Evolutionary conservation across 495 filamentous ascomycete genomes (phyloP), one percentile per base, ranked within the genome.

Genomic region (Cetradonia linearis): DNA sequence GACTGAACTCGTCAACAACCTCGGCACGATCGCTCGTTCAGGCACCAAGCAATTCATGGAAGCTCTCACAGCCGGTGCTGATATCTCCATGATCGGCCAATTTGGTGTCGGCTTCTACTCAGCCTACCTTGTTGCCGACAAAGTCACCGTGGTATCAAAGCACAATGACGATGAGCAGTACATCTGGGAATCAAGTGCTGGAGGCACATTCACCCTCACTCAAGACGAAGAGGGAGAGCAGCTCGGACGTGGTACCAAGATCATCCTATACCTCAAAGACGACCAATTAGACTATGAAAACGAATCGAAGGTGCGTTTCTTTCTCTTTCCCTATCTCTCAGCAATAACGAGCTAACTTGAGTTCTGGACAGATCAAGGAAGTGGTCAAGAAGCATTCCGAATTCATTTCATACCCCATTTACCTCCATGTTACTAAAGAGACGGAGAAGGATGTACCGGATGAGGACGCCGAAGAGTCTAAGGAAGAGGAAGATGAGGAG

Each of bases 41-140:
- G 93, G 93, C 63, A 98, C 93, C 71, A 98, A 98, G 86, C 94
- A 97, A 79, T 98, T 98, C 79, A 98, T 98, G 93, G 93, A 98
- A 81, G 93, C 93, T 62, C 84, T 98, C 63, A 89, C 89, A 70
- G 93, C 93, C 65, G 93, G 93, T 82, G 93, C 94, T 70, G 93
- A 98, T 79, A 92, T 98, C 68, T 97, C 93, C 78, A 97, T 98
- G 93, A 98, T 98, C 77, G 93, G 93, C 69, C 93, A 98, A 81
- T 98, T 98, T 77, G 93, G 93, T 92, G 93, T 98, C 69, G 93
- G 93, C 88, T 98, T 98, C 89, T 98, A 98, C 85, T 98, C 93
- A 56, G 93, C 93, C 65, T 98, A 98, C 83, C 89, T 98, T 58
- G 93, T 98, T 68, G 93, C 93, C 69, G 93, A 98, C 84, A 82